phyloP scores from a whole-genome alignment of 1,139 yeast species.

The Citeromyces siamensis region DNA sequence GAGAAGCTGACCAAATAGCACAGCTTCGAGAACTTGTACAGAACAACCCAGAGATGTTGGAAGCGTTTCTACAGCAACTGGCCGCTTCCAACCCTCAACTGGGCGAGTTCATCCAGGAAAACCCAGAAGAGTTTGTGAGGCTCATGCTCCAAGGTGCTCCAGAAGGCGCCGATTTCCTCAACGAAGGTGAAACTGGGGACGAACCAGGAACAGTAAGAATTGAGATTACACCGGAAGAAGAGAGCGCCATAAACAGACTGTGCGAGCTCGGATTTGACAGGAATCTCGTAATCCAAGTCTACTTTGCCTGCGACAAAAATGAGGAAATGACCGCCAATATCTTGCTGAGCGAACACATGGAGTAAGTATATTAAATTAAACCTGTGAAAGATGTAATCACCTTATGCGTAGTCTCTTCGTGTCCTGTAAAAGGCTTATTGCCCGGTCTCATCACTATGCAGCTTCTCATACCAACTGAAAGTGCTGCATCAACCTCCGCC shows the following conservation, averaged over 20 bases:
- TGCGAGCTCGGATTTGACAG: constrained; percentile 92
- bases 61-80: constrained; percentile 71
- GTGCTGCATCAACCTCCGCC: constrained; percentile 61
- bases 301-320: constrained; percentile 96
- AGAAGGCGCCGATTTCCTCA: constrained; percentile 23
- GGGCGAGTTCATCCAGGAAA: constrained; percentile 68
- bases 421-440: constrained; percentile 38
- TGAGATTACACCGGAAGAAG: constrained; percentile 70
- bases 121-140: constrained; percentile 79
- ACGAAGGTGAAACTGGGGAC: constrained; percentile 20
- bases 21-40: constrained; percentile 70
- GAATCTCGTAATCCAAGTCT: constrained; percentile 80
- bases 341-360: constrained; percentile 39
- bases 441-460: constrained; percentile 64
- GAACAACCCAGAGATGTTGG: constrained; percentile 83
- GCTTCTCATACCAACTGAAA: constrained; percentile 48
- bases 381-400: constrained; percentile 12
- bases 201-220: constrained; percentile 38
- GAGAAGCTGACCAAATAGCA: constrained; percentile 43
- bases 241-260: constrained; percentile 75
- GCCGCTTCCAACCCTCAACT: constrained; percentile 80
- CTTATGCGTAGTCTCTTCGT: constrained; percentile 17
- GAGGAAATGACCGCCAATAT: constrained; percentile 95
- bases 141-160: constrained; percentile 46
- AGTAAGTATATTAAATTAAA: constrained; percentile 6